These are phyloP conservation scores for Colletotrichum sp. DNA, from an alignment of 2,329 filamentous ascomycete genomes.

Conservation along the genomic window DNA sequence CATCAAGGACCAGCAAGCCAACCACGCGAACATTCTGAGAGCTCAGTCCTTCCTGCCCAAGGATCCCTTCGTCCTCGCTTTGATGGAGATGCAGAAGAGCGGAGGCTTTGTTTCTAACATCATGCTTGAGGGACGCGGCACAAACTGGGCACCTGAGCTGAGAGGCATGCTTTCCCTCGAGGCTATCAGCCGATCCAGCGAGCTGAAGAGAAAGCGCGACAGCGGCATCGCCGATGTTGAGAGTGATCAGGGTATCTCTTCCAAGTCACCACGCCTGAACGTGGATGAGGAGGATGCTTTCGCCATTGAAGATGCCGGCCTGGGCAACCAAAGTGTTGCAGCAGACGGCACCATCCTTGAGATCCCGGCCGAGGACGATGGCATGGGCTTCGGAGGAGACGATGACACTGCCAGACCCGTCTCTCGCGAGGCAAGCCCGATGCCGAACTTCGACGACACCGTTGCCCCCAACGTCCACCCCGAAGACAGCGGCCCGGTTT, in stretches of 20 bases:
- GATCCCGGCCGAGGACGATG: slow-evolving; percentile 65
- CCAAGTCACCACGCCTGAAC: slow-evolving; percentile 74
- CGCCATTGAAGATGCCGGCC: slow-evolving; percentile 52
- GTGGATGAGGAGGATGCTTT: slow-evolving; percentile 70
- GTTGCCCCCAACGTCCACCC: slow-evolving; percentile 78
- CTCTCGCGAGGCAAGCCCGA: slow-evolving; percentile 46
- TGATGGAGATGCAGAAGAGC: slow-evolving; percentile 91
- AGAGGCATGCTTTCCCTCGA: slow-evolving; percentile 91
- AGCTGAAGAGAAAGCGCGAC: slow-evolving; percentile 93
- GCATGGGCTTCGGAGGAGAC: slow-evolving; percentile 42
- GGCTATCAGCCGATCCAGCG: slow-evolving; percentile 74
- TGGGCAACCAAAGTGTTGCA: slow-evolving; percentile 56
- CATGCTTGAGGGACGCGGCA: slow-evolving; percentile 79
- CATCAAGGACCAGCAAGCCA: slow-evolving; percentile 85
- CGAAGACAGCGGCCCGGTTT: slow-evolving; percentile 84
- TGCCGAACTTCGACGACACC: slow-evolving; percentile 79
- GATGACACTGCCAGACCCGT: slow-evolving; percentile 48
- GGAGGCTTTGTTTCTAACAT: slow-evolving; percentile 90
- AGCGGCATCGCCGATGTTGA: slow-evolving; percentile 84
- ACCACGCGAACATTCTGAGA: slow-evolving; percentile 86
- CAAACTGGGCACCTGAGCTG: slow-evolving; percentile 89
- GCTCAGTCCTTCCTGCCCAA: slow-evolving; percentile 83
- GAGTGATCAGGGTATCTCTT: slow-evolving; percentile 58
- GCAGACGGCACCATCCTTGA: slow-evolving; percentile 69
- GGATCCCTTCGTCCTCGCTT: slow-evolving; percentile 83